phyloP scores from a whole-genome alignment of 2,329 filamentous ascomycete genomes.

The Sclerotiophoma versabilis region DNA sequence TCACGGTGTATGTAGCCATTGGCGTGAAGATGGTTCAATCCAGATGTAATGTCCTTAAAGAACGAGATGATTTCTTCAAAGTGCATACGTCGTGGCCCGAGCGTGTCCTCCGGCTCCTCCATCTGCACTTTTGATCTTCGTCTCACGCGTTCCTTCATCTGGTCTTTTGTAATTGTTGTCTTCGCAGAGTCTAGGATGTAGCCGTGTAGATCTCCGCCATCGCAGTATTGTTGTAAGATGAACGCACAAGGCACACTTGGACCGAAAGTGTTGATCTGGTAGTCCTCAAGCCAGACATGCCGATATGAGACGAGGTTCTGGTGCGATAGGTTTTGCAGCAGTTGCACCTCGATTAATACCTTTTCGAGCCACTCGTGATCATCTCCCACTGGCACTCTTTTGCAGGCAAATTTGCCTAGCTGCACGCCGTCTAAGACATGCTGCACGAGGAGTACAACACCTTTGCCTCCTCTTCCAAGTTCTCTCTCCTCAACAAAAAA shows the following conservation, averaged over 20 bases:
- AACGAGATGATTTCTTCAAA: constrained; percentile 97
- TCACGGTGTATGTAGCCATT: constrained; percentile 97
- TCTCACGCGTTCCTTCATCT: constrained; percentile 86
- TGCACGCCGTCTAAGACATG: constrained; percentile 90
- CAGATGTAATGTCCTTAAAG: constrained; percentile 93
- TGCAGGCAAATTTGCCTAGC: constrained; percentile 93
- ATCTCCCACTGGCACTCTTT: constrained; percentile 91
- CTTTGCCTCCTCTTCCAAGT: constrained; percentile 89
- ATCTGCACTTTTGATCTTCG: constrained; percentile 79
- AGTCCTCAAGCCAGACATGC: constrained; percentile 96
- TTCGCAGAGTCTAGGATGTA: constrained; percentile 78
- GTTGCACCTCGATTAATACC: constrained; percentile 88
- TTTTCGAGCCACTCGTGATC: constrained; percentile 96
- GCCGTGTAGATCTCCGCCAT: constrained; percentile 86
- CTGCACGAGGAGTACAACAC: constrained; percentile 90
- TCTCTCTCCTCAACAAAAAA: constrained; percentile 92
- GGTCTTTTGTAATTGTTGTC: constrained; percentile 73
- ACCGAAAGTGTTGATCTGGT: constrained; percentile 80
- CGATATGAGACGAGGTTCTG: constrained; percentile 96
- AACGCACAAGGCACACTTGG: constrained; percentile 94
- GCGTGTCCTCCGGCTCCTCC: constrained; percentile 66
- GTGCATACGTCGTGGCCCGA: constrained; percentile 63
- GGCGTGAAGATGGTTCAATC: constrained; percentile 85
- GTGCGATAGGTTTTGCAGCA: constrained; percentile 89
- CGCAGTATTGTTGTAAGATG: constrained; percentile 97